Conservation (phyloP, 23 red algal species). For the Gracilaria caudata region DNA sequence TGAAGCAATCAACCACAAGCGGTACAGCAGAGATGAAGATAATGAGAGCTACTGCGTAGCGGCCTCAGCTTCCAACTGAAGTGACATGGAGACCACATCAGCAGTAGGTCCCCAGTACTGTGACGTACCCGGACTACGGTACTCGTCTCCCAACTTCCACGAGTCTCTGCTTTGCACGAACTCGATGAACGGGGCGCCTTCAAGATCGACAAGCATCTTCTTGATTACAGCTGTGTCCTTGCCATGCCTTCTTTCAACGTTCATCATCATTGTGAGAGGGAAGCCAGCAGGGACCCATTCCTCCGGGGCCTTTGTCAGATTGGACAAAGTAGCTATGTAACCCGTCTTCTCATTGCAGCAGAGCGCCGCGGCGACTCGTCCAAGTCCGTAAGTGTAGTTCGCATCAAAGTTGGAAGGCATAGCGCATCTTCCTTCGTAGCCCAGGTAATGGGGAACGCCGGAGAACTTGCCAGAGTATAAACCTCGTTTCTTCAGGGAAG, state of each 20-base stretch:
- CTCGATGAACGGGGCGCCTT: constrained; percentile 77
- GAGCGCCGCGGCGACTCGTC: constrained; percentile 85
- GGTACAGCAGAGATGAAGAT: neutral
- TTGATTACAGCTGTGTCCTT: constrained; percentile 92
- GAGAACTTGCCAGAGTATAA: constrained; percentile 71
- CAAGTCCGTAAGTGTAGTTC: constrained; percentile 94
- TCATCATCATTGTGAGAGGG: constrained; percentile 99
- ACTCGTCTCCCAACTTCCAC: constrained; percentile 88
- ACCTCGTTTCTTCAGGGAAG: constrained; percentile 76
- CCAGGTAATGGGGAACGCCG: constrained; percentile 87
- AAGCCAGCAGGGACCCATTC: constrained; percentile 88
- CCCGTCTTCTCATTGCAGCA: constrained; percentile 83
- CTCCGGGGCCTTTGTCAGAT: constrained; percentile 80
- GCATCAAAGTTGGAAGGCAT: constrained; percentile 97
- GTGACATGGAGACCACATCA: constrained; percentile 66
- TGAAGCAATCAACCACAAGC: neutral
- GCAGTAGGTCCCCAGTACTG: constrained; percentile 85
- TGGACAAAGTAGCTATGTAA: constrained; percentile 79
- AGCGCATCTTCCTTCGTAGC: constrained; percentile 94
- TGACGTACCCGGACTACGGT: constrained; percentile 86
- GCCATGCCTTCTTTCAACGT: constrained; percentile 93
- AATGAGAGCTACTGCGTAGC: constrained; percentile 2
- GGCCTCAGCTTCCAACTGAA: constrained; percentile 32
- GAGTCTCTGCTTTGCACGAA: constrained; percentile 71
- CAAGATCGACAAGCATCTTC: constrained; percentile 89